Percentiles rank a stretch among this genome's conserved stretches.
Evolutionary conservation across 164 flowering plant genomes (phyloP).

Genomic region (Umbilicus rupestris): DNA sequence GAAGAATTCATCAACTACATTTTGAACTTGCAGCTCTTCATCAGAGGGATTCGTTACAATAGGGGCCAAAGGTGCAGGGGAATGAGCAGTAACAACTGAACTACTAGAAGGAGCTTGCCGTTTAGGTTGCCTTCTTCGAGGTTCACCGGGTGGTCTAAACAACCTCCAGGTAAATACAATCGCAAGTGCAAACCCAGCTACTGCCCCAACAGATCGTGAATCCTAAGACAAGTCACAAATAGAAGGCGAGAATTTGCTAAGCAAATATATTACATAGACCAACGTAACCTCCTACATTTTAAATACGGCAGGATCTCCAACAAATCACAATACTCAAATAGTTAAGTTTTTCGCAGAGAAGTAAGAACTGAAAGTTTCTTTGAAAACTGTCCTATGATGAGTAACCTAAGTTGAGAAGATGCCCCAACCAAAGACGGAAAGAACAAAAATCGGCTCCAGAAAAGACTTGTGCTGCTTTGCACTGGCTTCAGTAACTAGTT

Average conservation of each 20-base stretch:
- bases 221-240: conserved; percentile 27
- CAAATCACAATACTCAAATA: too few relatives aligned
- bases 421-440: too few relatives aligned
- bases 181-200: conserved; percentile 72
- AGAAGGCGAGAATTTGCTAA: too few relatives aligned
- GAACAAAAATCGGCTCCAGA: too few relatives aligned
- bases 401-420: conserved; percentile 85
- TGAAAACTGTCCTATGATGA: conserved; percentile 42
- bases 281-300: too few relatives aligned
- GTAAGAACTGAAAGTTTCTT: too few relatives aligned
- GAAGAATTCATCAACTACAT: conserved; percentile 70
- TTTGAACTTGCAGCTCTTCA: conserved; percentile 49
- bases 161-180: conserved; percentile 71
- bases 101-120: conserved; percentile 38
- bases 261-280: too few relatives aligned
- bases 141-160: conserved; percentile 45
- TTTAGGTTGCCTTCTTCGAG: conserved; percentile 59
- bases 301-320: too few relatives aligned
- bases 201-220: conserved; percentile 56
- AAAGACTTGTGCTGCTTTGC: too few relatives aligned
- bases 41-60: conserved; percentile 30
- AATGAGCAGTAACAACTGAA: conserved; percentile 30
- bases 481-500: too few relatives aligned
- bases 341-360: too few relatives aligned
- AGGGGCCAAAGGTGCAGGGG: conserved; percentile 23